phyloP scores from a whole-genome alignment of 176 grass and related monocot species.

The Juncus inflexus region DNA sequence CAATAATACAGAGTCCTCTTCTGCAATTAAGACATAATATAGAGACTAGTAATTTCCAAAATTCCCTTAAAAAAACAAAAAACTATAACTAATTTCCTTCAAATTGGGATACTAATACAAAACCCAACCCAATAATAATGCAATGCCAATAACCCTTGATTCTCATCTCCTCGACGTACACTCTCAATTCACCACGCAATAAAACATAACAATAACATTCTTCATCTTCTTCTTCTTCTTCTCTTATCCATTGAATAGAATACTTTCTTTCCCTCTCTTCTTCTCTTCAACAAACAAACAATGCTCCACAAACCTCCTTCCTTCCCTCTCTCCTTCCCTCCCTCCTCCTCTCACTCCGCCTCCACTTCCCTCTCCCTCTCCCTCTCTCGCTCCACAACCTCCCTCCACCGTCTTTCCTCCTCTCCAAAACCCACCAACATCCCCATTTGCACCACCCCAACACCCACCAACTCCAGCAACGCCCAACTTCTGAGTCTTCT shows the following conservation, averaged over 20 bases:
- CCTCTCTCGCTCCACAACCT: constrained; percentile 5
- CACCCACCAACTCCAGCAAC: not conserved
- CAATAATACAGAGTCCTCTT: too few relatives aligned
- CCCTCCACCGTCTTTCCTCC: constrained; percentile 3
- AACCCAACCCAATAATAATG: too few relatives aligned
- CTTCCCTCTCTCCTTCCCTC: not conserved
- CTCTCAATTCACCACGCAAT: not conserved
- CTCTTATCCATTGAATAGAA: not conserved
- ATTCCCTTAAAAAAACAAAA: too few relatives aligned
- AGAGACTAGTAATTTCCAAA: too few relatives aligned
- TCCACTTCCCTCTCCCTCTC: not conserved
- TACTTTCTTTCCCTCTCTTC: not conserved
- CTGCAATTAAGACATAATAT: too few relatives aligned
- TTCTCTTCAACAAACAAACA: not conserved
- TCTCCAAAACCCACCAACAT: not conserved
- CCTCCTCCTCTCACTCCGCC: not conserved
- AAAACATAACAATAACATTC: constrained; percentile 1
- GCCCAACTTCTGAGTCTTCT: constrained; percentile 58
- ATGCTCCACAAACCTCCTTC: constrained; percentile 4
- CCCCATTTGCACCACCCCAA: not conserved
- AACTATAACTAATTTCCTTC: too few relatives aligned
- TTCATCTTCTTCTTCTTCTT: not conserved
- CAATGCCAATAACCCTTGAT: not conserved
- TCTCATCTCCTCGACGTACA: not conserved
- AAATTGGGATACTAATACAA: too few relatives aligned